Evolutionary conservation across 768 basidiomycete genomes (phyloP), one percentile per base, ranked within the genome.

Genomic region (Leccinum disarticulatum): DNA sequence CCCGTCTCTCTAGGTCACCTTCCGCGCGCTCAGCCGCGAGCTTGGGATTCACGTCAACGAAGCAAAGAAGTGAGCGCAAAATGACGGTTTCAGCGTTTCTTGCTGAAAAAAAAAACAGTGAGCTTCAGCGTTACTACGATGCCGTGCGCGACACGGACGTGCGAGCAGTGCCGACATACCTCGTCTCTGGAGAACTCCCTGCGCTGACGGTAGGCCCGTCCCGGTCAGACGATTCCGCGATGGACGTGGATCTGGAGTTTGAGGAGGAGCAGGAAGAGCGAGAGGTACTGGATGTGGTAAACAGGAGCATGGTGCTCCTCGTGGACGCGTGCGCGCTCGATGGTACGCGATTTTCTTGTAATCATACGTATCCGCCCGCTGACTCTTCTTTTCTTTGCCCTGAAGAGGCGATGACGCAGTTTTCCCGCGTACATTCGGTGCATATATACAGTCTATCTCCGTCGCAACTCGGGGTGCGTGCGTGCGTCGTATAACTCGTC

Each of bases 401-500:
- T 46, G 19, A 46, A 90, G 91, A 66, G 56, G 77, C 81, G 0
- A 86, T 81, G 69, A 70, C 77, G 4, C 78, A 80, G 53, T 91
- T 87, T 64, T 64, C 68, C 1, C 78, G 76, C 27, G 64, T 90
- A n/a, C 67, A 78, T 61, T 82, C 82, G 1, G 75, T 86, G 14
- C 84, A 89, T 64, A 73, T 93, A 9, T 93, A 93, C 70, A 84
- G 88, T 66, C 68, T 93, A 31, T 85, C 90, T 0, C 86, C 90
- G 1, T 81, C 85, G 1, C 81, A 78, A 4, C 69, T 92, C 41
- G 86, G 68, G 56, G 86, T 76, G 49, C 41, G 62, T 61, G 11
- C 33, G 15, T 25, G 7, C 1, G 13, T 33, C 13, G 0, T 43
- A 43, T 19, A 19, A 46, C 43, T 14, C 41, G 2, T 28, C 36